Base-by-base conservation (phyloP, 2,329 filamentous ascomycete genomes). In the Calonectria pseudoreteaudii region DNA sequence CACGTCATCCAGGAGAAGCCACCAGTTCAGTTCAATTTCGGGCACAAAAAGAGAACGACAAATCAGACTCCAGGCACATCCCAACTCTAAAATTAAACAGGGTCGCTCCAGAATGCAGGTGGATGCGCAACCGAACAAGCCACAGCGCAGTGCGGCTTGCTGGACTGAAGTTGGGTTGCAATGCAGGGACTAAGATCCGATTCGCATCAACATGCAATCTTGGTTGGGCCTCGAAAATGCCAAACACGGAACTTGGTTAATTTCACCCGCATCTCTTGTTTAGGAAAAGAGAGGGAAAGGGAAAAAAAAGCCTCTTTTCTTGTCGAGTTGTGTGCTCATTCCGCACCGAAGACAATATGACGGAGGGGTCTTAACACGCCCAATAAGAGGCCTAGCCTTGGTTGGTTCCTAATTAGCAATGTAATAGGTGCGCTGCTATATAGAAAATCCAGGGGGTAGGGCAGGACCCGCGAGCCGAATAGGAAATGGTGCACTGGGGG, bases 1-100 rank as follows among this genome's bases (percentile, higher is more conserved):
- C 58, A 58, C 66, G 49, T 52, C 64, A 65, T 66, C 49, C 68
- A 74, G 68, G 65, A 74, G 69, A 72, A 10, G 50, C 34, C 23
- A 53, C 47, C 56, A 28, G 28, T 9, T 16, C 28, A 16, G n/a
- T 26, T 36, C 68, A 69, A 71, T 74, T 53, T 72, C 52, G 52
- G 49, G 50, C 41, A 16, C n/a, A 18, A 3, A n/a, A 53, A 47
- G 36, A 20, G 49, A 38, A n/a, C 38, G 34, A 41, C 62, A 30
- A 47, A 23, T 53, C 20, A 36, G 14, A 47, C 53, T 44, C 13
- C 36, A 38, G 3, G 28, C 8, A 41, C 14, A 52, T 53, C 8
- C 41, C 50, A 71, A 66, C 38, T 70, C 36, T 36, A 66, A 44
- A 56, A 20, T 23, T 28, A 28, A 28, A 41, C 5, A 30, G 34